These are phyloP conservation scores for Neurospora pannonica DNA, from an alignment of 495 filamentous ascomycete genomes.

Conservation along the genomic window DNA sequence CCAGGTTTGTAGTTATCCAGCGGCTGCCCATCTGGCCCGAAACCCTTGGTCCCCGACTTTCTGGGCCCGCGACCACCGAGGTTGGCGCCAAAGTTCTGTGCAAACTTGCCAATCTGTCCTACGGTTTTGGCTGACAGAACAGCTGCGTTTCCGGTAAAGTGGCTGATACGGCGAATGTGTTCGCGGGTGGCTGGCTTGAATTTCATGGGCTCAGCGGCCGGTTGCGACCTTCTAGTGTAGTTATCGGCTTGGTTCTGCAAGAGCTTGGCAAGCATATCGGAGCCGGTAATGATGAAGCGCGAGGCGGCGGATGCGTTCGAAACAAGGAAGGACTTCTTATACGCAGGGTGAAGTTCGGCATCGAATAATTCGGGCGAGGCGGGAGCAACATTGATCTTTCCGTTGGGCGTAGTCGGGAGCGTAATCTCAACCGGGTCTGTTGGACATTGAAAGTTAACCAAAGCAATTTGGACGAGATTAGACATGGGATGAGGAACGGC, in stretches of 20 bases:
- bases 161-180: slow-evolving; percentile 77
- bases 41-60: slow-evolving; percentile 41
- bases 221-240: slow-evolving; percentile 71
- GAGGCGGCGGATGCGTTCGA: slow-evolving; percentile 85
- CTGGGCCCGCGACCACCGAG: slow-evolving; percentile 55
- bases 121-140: slow-evolving; percentile 76
- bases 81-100: slow-evolving; percentile 79
- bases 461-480: neutral
- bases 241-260: slow-evolving; percentile 66
- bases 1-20: slow-evolving; percentile 70
- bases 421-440: slow-evolving; percentile 86
- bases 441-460: slow-evolving; percentile 3
- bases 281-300: slow-evolving; percentile 82
- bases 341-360: slow-evolving; percentile 78
- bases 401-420: slow-evolving; percentile 63
- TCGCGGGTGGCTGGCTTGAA: slow-evolving; percentile 81
- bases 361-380: slow-evolving; percentile 71
- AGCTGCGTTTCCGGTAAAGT: slow-evolving; percentile 65
- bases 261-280: slow-evolving; percentile 64
- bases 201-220: slow-evolving; percentile 66
- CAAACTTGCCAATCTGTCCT: slow-evolving; percentile 66
- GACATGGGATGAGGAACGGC: neutral
- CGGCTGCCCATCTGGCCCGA: slow-evolving; percentile 55
- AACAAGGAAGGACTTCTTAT: slow-evolving; percentile 76
- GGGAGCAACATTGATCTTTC: slow-evolving; percentile 63